These are phyloP conservation scores for Trichoderma lentiforme DNA, from an alignment of 2,329 filamentous ascomycete genomes.

Conservation along the genomic window DNA sequence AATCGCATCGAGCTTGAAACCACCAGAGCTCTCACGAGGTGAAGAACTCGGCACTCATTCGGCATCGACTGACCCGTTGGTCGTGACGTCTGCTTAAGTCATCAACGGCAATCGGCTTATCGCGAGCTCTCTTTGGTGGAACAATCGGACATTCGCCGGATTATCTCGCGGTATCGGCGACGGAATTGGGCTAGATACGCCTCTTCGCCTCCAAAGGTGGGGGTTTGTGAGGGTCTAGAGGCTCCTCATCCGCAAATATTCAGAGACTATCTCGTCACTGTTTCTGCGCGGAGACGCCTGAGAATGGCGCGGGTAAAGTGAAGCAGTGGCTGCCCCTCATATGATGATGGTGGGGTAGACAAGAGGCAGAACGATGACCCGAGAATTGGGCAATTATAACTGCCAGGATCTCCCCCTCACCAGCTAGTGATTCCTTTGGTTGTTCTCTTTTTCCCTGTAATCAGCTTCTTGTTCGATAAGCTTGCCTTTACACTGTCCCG, in stretches of 20 bases:
- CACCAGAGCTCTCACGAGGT: background rate
- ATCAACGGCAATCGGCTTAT: background rate
- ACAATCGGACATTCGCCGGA: conserved; percentile 10
- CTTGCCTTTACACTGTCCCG: background rate
- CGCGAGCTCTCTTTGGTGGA: conserved; percentile 18
- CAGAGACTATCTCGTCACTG: background rate
- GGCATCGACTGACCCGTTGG: background rate
- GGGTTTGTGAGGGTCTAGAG: background rate
- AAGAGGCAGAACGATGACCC: background rate
- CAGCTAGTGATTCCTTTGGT: background rate
- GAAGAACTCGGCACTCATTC: conserved; percentile 2
- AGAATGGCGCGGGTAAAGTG: conserved; percentile 15
- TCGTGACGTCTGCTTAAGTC: background rate
- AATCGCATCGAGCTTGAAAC: background rate
- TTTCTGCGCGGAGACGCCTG: background rate
- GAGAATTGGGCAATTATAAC: background rate
- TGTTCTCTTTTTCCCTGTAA: background rate
- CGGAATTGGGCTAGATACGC: background rate
- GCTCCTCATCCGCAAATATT: background rate
- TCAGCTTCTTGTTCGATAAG: background rate
- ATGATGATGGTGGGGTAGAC: conserved; percentile 9
- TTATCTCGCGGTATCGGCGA: background rate
- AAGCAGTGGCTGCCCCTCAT: conserved; percentile 9
- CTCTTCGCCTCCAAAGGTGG: background rate
- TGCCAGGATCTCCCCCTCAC: background rate